Percentiles rank a stretch among this genome's conserved stretches.
Evolutionary conservation across 208 protist genomes (phyloP).

Genomic region (Crithidia fasciculata): DNA sequence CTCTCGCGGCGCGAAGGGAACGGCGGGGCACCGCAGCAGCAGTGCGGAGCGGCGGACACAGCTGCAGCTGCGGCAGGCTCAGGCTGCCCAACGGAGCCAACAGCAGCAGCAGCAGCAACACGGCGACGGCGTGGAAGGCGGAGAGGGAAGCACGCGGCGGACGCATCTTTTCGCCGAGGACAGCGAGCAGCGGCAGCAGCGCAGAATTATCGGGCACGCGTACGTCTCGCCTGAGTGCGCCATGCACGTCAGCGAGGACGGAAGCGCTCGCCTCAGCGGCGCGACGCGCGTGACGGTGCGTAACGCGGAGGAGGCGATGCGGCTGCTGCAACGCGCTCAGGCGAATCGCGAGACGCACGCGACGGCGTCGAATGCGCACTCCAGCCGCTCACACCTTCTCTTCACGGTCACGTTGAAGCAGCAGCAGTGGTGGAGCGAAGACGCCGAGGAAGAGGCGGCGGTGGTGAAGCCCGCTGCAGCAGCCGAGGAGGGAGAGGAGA

Average conservation of each 20-base stretch:
- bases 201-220: not conserved
- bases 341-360: slow-evolving; percentile 4
- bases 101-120: not conserved
- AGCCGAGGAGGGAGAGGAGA: slow-evolving; percentile 1
- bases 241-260: not conserved
- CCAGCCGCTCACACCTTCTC: slow-evolving; percentile 15
- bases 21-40: slow-evolving; percentile 10
- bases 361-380: slow-evolving; percentile 10
- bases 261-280: not conserved
- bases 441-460: slow-evolving; percentile 1
- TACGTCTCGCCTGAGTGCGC: slow-evolving; percentile 14
- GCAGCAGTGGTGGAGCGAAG: slow-evolving; percentile 15
- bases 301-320: not conserved
- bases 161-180: not conserved
- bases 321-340: slow-evolving; percentile 2
- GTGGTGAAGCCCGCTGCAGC: not conserved
- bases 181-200: not conserved
- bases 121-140: not conserved
- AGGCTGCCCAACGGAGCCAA: slow-evolving; percentile 4
- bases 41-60: slow-evolving; percentile 9
- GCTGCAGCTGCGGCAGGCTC: slow-evolving; percentile 7
- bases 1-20: slow-evolving; percentile 3
- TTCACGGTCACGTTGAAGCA: slow-evolving; percentile 18
- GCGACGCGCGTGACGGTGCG: not conserved
- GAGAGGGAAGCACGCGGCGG: not conserved